These are phyloP conservation scores for Termitomyces sp. DNA, from an alignment of 768 basidiomycete genomes.

Conservation along the genomic window DNA sequence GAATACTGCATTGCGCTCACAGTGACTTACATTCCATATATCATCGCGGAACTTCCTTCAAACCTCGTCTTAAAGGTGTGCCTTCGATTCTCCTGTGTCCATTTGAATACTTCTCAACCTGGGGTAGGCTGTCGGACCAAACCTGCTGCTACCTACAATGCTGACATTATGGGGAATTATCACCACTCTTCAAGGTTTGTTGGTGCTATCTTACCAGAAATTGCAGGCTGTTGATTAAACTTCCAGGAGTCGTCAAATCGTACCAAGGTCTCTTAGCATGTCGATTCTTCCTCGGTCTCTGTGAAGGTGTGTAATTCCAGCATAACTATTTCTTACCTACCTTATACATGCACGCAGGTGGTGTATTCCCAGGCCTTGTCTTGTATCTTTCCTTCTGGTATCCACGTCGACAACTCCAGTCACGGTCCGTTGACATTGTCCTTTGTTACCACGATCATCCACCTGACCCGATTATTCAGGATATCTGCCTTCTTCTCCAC, in stretches of 20 bases:
- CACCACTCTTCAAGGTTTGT: constrained; percentile 51
- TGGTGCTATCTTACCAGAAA: not conserved
- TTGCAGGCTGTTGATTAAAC: not conserved
- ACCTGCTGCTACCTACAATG: constrained; percentile 39
- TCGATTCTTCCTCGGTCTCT: constrained; percentile 48
- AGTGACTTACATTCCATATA: not conserved
- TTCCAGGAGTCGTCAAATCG: constrained; percentile 38
- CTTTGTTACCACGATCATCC: constrained; percentile 14
- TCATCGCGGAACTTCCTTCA: not conserved
- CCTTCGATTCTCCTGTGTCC: not conserved
- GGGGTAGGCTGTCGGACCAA: not conserved
- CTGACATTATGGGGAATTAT: constrained; percentile 67
- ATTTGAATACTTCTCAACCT: not conserved
- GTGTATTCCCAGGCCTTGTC: constrained; percentile 53
- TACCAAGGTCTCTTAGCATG: constrained; percentile 42
- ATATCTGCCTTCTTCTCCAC: constrained; percentile 46
- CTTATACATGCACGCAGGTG: constrained; percentile 28
- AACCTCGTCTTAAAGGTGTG: not conserved
- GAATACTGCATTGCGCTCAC: not conserved
- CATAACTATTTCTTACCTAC: not conserved
- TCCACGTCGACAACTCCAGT: constrained; percentile 43
- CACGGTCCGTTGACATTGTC: constrained; percentile 25
- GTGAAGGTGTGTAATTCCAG: constrained; percentile 31
- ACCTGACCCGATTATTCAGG: constrained; percentile 32
- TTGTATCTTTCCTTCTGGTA: constrained; percentile 56